Conservation (phyloP, 108 stramenopile genomes). For the Pseudonitzschia delicatissima region DNA sequence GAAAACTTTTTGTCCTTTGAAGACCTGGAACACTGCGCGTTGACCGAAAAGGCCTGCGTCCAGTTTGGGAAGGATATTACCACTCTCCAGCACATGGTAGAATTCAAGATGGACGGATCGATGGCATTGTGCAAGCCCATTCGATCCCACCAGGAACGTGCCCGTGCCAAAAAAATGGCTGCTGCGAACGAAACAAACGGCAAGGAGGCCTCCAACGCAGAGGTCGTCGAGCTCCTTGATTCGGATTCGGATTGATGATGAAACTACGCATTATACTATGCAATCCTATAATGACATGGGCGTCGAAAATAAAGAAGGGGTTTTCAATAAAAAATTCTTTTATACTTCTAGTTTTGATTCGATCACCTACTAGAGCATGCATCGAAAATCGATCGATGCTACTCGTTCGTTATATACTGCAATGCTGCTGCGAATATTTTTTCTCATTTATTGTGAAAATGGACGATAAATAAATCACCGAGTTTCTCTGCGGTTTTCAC, state of each 20-base stretch:
- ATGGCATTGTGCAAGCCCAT: constrained; percentile 1
- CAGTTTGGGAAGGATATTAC: constrained; percentile 18
- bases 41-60: constrained; percentile 23
- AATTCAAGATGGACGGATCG: constrained; percentile 22
- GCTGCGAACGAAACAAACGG: background rate
- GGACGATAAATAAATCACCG: too few species aligned
- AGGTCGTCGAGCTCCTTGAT: constrained; percentile 1
- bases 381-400: too few species aligned
- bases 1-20: constrained; percentile 26
- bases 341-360: too few species aligned
- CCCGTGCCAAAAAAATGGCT: background rate
- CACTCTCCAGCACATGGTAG: constrained; percentile 22
- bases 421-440: too few species aligned
- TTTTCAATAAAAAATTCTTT: too few species aligned
- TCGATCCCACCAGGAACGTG: background rate
- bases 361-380: too few species aligned
- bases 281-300: too few species aligned
- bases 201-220: background rate
- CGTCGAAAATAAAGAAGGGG: too few species aligned
- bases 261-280: too few species aligned
- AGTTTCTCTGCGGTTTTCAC: too few species aligned
- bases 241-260: constrained; percentile 16
- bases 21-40: constrained; percentile 33
- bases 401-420: too few species aligned
- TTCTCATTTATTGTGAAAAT: too few species aligned